A percentile compares a stretch with the other conserved stretches of the same genome.
These are phyloP conservation scores for Saturnispora besseyi DNA, from an alignment of 805 yeast genomes.

Conservation along the genomic window DNA sequence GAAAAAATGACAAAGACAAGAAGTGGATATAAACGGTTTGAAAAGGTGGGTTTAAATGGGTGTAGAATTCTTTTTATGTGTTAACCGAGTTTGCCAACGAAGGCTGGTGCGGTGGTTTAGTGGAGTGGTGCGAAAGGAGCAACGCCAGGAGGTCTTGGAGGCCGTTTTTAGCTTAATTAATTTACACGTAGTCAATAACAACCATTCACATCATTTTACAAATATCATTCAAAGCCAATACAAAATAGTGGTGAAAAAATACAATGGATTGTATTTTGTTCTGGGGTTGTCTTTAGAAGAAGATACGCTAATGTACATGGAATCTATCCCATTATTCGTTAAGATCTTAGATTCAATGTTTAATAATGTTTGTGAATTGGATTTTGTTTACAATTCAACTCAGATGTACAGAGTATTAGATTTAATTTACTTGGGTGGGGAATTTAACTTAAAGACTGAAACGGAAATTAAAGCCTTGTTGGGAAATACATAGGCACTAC, in stretches of 20 bases:
- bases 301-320: slow-evolving; percentile 64
- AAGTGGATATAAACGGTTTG: too few relatives aligned
- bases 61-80: background rate
- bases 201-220: background rate
- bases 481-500: background rate
- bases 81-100: background rate
- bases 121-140: background rate
- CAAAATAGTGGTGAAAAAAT: slow-evolving; percentile 75
- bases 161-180: background rate
- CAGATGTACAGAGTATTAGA: slow-evolving; percentile 76
- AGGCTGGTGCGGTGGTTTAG: slow-evolving; percentile 1
- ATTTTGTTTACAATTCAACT: slow-evolving; percentile 84
- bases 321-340: slow-evolving; percentile 79
- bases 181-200: background rate
- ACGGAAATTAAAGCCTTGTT: background rate
- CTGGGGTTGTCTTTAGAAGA: slow-evolving; percentile 70
- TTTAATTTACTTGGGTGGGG: slow-evolving; percentile 43
- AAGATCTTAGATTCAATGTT: slow-evolving; percentile 82
- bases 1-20: too few relatives aligned
- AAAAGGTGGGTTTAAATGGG: background rate
- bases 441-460: background rate
- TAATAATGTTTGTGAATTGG: slow-evolving; percentile 88
- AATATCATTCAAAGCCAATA: slow-evolving; percentile 34
- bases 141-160: background rate
- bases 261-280: slow-evolving; percentile 89